Percentiles rank a stretch among this genome's conserved stretches.
phyloP scores from a whole-genome alignment of 1,284 basidiomycete genomes.

The Leccinum pseudoinsigne region DNA sequence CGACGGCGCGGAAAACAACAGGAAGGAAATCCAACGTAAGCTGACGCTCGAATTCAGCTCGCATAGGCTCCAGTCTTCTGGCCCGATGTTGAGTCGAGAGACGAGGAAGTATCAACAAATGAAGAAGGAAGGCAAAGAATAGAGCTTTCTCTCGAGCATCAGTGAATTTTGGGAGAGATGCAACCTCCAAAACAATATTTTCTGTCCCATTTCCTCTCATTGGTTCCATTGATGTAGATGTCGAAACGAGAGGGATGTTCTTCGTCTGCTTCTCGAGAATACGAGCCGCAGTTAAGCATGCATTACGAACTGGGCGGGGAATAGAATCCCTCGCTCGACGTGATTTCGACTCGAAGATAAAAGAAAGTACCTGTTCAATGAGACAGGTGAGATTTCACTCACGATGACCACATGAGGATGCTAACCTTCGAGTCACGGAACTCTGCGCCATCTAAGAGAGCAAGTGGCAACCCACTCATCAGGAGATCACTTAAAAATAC shows the following conservation, averaged over 20 bases:
- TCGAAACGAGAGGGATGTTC: neutral
- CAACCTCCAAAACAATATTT: slow-evolving; percentile 14
- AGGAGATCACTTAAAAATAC: slow-evolving; percentile 49
- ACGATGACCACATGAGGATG: neutral
- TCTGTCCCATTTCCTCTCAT: neutral
- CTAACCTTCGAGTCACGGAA: slow-evolving; percentile 65
- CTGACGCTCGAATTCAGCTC: slow-evolving; percentile 28
- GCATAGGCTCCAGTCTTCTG: slow-evolving; percentile 32
- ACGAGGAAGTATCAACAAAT: slow-evolving; percentile 42
- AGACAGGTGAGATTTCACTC: neutral
- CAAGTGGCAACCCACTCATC: slow-evolving; percentile 48
- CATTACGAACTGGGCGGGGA: slow-evolving; percentile 12
- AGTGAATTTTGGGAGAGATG: slow-evolving; percentile 6
- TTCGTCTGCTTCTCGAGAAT: slow-evolving; percentile 8
- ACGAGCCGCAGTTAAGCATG: slow-evolving; percentile 6
- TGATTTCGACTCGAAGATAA: slow-evolving; percentile 44
- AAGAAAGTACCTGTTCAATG: slow-evolving; percentile 43
- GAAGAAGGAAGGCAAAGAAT: slow-evolving; percentile 40
- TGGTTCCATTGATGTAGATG: neutral
- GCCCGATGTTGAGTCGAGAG: slow-evolving; percentile 48
- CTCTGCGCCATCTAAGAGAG: slow-evolving; percentile 50
- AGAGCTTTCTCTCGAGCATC: slow-evolving; percentile 22
- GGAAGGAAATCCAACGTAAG: slow-evolving; percentile 43
- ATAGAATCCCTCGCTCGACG: slow-evolving; percentile 10
- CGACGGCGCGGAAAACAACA: slow-evolving; percentile 31